Evolutionary conservation across 169 alveolate species (phyloP).

Genomic region (Plasmodium adleri): DNA sequence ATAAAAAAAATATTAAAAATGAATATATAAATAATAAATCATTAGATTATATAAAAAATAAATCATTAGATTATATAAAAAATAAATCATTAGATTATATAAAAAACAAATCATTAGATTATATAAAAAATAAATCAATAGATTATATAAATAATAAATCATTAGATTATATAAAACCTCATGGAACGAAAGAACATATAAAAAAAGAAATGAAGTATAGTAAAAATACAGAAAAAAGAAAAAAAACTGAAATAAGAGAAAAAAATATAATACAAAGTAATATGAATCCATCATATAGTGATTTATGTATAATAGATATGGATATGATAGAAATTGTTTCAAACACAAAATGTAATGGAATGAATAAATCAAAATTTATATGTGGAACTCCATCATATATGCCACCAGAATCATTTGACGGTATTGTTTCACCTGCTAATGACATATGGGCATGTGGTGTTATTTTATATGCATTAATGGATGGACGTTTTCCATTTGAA

Average conservation of each 20-base stretch:
- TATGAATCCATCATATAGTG: constrained; percentile 5
- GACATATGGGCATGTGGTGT: constrained; percentile 84
- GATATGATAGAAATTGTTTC: constrained; percentile 64
- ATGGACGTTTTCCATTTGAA: constrained; percentile 79
- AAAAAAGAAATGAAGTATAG: neutral
- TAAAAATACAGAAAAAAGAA: constrained; percentile 9
- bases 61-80: neutral
- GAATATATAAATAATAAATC: too few relatives aligned
- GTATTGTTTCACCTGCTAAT: constrained; percentile 71
- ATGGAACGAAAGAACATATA: neutral
- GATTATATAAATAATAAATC: too few relatives aligned
- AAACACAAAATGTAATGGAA: constrained; percentile 3
- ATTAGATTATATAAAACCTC: neutral
- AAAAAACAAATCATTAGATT: neutral
- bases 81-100: neutral
- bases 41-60: neutral
- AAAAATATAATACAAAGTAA: neutral
- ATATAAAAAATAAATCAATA: neutral
- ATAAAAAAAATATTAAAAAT: too few relatives aligned
- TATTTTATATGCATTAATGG: constrained; percentile 78
- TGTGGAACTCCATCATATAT: constrained; percentile 69
- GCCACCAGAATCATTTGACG: constrained; percentile 80
- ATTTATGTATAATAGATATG: constrained; percentile 68
- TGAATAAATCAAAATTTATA: constrained; percentile 12
- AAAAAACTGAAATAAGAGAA: neutral